Evolutionary conservation across 2,329 filamentous ascomycete species (phyloP).

Genomic region (Fusarium sp.): DNA sequence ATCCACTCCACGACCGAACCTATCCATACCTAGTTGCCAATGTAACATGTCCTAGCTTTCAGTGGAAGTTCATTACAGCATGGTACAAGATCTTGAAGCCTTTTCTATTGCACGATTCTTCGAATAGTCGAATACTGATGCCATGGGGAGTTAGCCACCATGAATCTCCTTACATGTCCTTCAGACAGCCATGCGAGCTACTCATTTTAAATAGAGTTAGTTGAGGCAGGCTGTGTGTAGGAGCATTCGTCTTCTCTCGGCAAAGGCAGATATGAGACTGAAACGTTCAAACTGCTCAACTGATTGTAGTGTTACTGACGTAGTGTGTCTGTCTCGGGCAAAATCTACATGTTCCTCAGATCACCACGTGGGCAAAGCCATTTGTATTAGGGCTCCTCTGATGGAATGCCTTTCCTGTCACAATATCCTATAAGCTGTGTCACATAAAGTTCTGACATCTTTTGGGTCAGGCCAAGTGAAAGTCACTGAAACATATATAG

Average conservation of each 20-base stretch:
- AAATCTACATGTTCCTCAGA: not conserved
- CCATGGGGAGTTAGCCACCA: no score
- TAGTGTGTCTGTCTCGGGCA: slow-evolving; percentile 17
- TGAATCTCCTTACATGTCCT: no score
- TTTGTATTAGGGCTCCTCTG: not conserved
- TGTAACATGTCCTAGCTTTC: no score
- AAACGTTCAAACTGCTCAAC: not conserved
- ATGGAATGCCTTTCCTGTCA: not conserved
- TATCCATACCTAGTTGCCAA: not conserved
- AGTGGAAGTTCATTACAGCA: no score
- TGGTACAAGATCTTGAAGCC: no score
- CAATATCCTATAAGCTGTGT: not conserved
- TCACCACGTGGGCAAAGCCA: slow-evolving; percentile 5
- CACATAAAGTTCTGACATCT: not conserved
- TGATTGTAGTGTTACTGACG: not conserved
- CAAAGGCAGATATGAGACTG: no score
- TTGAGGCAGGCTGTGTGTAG: no score
- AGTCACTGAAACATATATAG: not conserved
- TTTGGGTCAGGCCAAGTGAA: not conserved
- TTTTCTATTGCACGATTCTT: no score
- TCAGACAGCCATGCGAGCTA: no score
- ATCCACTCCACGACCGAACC: not conserved
- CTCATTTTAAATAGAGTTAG: no score
- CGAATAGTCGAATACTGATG: no score
- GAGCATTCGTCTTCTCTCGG: not conserved